Base-by-base conservation (phyloP, 1,284 basidiomycete genomes). In the Heterobasidion parviporum region DNA sequence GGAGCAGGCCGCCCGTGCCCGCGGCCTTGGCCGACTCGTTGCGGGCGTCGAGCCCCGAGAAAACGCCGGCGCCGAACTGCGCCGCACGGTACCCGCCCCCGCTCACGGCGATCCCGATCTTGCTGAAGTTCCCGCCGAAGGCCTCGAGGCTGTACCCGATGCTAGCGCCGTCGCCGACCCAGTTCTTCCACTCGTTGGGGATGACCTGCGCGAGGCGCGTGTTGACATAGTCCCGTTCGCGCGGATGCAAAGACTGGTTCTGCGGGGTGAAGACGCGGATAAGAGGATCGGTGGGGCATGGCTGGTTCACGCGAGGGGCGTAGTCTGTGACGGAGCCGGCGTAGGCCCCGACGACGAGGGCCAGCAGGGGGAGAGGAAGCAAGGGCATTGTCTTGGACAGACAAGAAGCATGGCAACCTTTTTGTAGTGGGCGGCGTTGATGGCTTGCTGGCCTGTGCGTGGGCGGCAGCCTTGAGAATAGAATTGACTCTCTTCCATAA, bases 1-100 rank as follows among this genome's bases (percentile, higher is more conserved):
- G 85, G 44, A 87, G 68, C 1, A 88, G 66, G 2, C 86, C 86
- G 3, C 84, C 87, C 0, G 84, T 85, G 6, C 83, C 83, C 3
- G 68, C 72, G 2, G 68, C 61, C 61, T 77, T 79, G 15, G 83
- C 71, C n/a, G 78, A 73, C 1, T 68, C 64, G 58, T 88, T 84
- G 32, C 85, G 70, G 2, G 74, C 75, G 65, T 87, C 86, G 16
- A 88, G 68, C 0, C 72, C 85, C 36, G 72, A 77, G 8, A 88
- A 64, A 48, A 77, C 75, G 14, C 73, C 82, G 1, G 84, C 83
- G 4, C 77, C 83, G 57, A 78, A 85, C 57, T 79, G 76, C 0
- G 85, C 80, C 0, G 83, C 75, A 38, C 85, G 73, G 45, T 80
- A 72, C 0, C 83, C 83, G 26, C 79, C 80, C 0, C 84, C 84